Evolutionary conservation across 768 basidiomycete species (phyloP).

Genomic region (Trametes cubensis): DNA sequence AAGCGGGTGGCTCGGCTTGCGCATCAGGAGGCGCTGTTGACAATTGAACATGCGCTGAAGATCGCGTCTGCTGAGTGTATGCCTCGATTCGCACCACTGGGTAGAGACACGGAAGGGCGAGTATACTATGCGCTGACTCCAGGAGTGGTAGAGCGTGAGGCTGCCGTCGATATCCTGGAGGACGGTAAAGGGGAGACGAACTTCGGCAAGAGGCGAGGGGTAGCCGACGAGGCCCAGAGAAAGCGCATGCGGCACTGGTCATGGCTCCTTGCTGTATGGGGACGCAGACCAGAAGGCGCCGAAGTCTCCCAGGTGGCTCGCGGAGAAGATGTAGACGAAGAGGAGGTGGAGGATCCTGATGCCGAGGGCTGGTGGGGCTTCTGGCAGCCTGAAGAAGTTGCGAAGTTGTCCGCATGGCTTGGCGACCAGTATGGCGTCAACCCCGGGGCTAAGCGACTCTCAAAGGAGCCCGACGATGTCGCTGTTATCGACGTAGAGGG

Average conservation of each 20-base stretch:
- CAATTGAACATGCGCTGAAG: conserved; percentile 60
- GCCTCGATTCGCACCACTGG: conserved; percentile 63
- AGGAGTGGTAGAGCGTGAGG: conserved; percentile 57
- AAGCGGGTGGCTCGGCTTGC: conserved; percentile 36
- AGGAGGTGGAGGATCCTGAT: conserved; percentile 41
- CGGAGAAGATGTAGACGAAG: conserved; percentile 32
- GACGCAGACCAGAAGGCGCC: conserved; percentile 48
- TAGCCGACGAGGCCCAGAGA: conserved; percentile 52
- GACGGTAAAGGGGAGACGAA: conserved; percentile 37
- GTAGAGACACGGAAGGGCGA: conserved; percentile 68
- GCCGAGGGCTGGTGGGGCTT: conserved; percentile 78
- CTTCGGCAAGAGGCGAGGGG: conserved; percentile 44
- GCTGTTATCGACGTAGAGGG: background rate
- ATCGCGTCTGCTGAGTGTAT: conserved; percentile 48
- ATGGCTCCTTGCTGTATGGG: conserved; percentile 80
- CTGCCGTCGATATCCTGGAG: conserved; percentile 39
- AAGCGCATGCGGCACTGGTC: conserved; percentile 61
- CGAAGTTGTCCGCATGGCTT: conserved; percentile 68
- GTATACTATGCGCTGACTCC: conserved; percentile 70
- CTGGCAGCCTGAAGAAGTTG: conserved; percentile 64
- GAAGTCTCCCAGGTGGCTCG: conserved; percentile 27
- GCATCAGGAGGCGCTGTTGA: conserved; percentile 52
- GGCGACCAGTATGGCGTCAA: conserved; percentile 50
- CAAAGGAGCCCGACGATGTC: background rate
- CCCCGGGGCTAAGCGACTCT: conserved; percentile 24